These are phyloP conservation scores for Penicillium arizonense DNA, from an alignment of 495 filamentous ascomycete species.

Conservation along the genomic window DNA sequence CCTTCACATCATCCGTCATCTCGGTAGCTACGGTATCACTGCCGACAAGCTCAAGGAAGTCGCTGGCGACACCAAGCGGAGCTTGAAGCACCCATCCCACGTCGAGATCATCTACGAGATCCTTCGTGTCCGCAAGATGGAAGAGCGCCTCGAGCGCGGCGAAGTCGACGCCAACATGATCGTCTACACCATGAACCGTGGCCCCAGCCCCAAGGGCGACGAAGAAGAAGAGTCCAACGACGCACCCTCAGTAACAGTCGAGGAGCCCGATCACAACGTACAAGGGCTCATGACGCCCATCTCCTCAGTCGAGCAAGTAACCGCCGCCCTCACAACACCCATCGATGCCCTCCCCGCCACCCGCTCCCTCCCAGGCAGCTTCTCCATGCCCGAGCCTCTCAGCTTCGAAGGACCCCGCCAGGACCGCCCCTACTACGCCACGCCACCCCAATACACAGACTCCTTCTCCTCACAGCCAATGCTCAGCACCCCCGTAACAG, in stretches of 20 bases:
- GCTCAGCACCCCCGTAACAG: constrained; percentile 30
- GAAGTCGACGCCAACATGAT: constrained; percentile 45
- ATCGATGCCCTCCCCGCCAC: constrained; percentile 22
- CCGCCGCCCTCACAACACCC: constrained; percentile 27
- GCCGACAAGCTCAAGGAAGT: constrained; percentile 43
- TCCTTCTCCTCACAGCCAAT: constrained; percentile 34
- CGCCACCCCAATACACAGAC: constrained; percentile 33
- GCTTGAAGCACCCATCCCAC: constrained; percentile 34
- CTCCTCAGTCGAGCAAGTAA: constrained; percentile 32
- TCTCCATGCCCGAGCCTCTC: constrained; percentile 32
- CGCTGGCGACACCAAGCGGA: constrained; percentile 39
- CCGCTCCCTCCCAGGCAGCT: constrained; percentile 22
- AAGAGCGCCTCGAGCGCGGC: constrained; percentile 50
- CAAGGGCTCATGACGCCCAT: constrained; percentile 31
- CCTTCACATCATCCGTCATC: constrained; percentile 47
- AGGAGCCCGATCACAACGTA: constrained; percentile 29
- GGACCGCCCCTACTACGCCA: constrained; percentile 31
- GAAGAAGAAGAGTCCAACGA: constrained; percentile 33
- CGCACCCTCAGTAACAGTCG: constrained; percentile 2
- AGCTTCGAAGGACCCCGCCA: constrained; percentile 33
- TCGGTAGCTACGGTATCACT: constrained; percentile 33
- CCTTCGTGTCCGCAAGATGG: constrained; percentile 51
- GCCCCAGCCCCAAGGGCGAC: constrained; percentile 37
- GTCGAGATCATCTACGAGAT: constrained; percentile 51
- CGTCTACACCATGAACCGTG: constrained; percentile 40